Evolutionary conservation across 345 rosid genomes (phyloP).

Genomic region (Eutrema heterophyllum): DNA sequence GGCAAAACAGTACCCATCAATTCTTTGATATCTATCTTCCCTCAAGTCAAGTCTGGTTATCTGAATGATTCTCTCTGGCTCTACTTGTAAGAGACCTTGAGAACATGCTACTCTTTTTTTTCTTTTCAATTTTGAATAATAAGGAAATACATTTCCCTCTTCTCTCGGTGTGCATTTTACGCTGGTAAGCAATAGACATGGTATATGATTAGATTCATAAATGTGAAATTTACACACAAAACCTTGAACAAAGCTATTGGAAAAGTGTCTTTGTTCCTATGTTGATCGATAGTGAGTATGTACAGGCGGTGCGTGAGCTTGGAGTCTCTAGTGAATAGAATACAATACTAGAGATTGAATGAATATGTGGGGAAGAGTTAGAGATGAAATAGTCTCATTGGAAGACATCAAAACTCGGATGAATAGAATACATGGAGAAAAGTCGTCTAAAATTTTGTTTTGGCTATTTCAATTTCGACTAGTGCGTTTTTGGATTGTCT

Average conservation of each 20-base stretch:
- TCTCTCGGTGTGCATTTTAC: background rate
- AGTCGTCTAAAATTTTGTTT: too few species aligned
- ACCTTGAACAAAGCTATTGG: background rate
- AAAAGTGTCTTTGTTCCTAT: background rate
- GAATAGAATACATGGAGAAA: too few species aligned
- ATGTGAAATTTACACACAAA: background rate
- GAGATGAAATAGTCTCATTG: too few species aligned
- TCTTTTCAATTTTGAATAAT: background rate
- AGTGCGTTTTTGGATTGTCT: too few species aligned
- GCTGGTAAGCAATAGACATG: background rate
- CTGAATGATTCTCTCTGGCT: background rate
- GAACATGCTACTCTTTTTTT: background rate
- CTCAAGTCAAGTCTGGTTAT: background rate
- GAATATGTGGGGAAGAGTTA: too few species aligned
- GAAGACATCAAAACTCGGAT: too few species aligned
- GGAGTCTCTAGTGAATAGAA: too few species aligned
- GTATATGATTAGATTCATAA: background rate
- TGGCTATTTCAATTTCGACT: too few species aligned
- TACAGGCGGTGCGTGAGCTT: too few species aligned
- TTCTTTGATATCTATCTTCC: background rate
- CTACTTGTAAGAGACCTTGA: background rate
- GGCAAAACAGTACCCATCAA: constrained; percentile 15
- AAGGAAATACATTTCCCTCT: background rate
- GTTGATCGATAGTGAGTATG: background rate
- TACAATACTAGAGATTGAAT: too few species aligned